These are phyloP conservation scores for Soucietia sequanensis DNA, from an alignment of 805 yeast genomes.

Conservation along the genomic window DNA sequence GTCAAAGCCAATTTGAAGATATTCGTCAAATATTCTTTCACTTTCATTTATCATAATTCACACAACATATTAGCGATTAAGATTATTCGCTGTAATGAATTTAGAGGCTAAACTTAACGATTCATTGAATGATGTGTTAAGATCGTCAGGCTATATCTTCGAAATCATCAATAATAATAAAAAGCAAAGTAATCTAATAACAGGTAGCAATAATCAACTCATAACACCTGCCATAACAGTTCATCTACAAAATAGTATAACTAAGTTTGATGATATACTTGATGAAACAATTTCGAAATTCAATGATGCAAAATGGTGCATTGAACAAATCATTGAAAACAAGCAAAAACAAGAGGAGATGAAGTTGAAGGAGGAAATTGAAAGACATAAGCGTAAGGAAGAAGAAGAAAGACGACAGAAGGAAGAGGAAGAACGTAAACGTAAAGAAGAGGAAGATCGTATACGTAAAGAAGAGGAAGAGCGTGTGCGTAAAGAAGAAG, in stretches of 20 bases:
- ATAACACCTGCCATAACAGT: constrained; percentile 36
- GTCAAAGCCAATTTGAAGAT: too few relatives aligned
- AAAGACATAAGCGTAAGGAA: constrained; percentile 26
- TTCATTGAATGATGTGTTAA: constrained; percentile 40
- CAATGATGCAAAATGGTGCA: constrained; percentile 45
- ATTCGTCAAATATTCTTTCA: too few relatives aligned
- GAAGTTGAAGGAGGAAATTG: constrained; percentile 35
- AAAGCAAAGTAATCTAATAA: constrained; percentile 38
- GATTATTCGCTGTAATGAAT: constrained; percentile 29
- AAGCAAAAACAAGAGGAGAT: constrained; percentile 41
- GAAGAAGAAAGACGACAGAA: constrained; percentile 23
- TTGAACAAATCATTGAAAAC: constrained; percentile 41
- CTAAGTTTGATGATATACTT: constrained; percentile 39
- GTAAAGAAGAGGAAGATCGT: constrained; percentile 16
- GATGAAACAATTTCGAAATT: constrained; percentile 42
- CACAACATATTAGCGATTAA: too few relatives aligned
- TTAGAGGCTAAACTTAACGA: constrained; percentile 38
- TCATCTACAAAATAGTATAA: constrained; percentile 33
- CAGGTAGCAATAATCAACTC: constrained; percentile 42
- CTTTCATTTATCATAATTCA: too few relatives aligned
- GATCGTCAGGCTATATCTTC: constrained; percentile 43
- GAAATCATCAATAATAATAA: constrained; percentile 41
- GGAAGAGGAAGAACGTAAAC: constrained; percentile 17
- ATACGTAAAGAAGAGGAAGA: constrained; percentile 18
- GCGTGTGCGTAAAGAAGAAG: constrained; percentile 15